Conservation (phyloP, 2,329 filamentous ascomycete species). For the Beauveria varroae region DNA sequence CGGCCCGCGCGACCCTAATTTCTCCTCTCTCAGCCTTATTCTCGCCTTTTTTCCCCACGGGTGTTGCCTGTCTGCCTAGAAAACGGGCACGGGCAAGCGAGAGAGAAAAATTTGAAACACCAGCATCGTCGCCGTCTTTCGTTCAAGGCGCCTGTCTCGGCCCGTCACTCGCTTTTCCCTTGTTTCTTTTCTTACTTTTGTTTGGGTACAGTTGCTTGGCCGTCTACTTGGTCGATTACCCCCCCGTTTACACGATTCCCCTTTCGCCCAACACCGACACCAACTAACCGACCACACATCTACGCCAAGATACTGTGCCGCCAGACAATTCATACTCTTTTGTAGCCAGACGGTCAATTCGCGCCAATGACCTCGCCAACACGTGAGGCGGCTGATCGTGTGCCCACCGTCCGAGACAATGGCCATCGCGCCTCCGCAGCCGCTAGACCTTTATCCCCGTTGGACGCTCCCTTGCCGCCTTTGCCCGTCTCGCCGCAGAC, state of each 20-base stretch:
- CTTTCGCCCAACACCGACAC: background rate
- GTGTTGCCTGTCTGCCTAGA: background rate
- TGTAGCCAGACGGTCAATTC: too few species aligned
- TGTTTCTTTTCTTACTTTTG: background rate
- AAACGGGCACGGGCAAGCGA: too few species aligned
- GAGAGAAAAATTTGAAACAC: background rate
- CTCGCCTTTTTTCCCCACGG: background rate
- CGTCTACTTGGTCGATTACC: background rate
- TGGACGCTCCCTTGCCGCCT: background rate
- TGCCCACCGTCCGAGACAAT: background rate
- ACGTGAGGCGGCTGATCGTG: background rate
- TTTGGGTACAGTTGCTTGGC: background rate
- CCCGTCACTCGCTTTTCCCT: conserved; percentile 3
- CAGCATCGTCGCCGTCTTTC: background rate
- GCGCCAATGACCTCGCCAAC: background rate
- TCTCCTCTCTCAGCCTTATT: background rate
- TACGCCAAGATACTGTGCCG: background rate
- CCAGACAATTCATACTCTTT: too few species aligned
- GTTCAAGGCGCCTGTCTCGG: background rate
- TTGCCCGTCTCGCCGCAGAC: background rate
- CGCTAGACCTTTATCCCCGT: background rate
- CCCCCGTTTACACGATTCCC: background rate
- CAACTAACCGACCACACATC: background rate
- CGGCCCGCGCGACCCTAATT: background rate
- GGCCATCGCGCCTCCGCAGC: background rate